These are phyloP conservation scores for Skeletonema costatum DNA, from an alignment of 108 stramenopile genomes.

Conservation along the genomic window DNA sequence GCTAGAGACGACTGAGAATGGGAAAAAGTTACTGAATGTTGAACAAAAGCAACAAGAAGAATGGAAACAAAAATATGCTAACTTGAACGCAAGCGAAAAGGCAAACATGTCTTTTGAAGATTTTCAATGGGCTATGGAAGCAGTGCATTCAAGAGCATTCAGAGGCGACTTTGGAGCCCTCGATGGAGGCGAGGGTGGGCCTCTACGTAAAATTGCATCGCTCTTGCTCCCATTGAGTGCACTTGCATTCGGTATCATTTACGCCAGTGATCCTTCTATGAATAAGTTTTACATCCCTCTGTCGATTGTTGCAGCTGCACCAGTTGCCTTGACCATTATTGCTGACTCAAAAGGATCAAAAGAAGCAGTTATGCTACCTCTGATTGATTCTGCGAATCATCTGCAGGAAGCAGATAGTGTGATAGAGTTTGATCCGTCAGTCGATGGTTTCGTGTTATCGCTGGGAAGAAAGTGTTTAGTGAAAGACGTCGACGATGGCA, in stretches of 20 bases:
- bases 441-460: slow-evolving; percentile 54
- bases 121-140: slow-evolving; percentile 85
- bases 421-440: slow-evolving; percentile 71
- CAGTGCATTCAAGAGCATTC: slow-evolving; percentile 80
- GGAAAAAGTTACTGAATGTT: slow-evolving; percentile 51
- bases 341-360: slow-evolving; percentile 44
- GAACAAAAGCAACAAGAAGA: slow-evolving; percentile 49
- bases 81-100: slow-evolving; percentile 4
- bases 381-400: slow-evolving; percentile 87
- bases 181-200: slow-evolving; percentile 36
- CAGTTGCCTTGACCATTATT: slow-evolving; percentile 50
- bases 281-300: slow-evolving; percentile 37
- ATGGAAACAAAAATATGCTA: slow-evolving; percentile 68
- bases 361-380: slow-evolving; percentile 68
- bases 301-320: slow-evolving; percentile 45
- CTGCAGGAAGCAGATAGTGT: slow-evolving; percentile 64
- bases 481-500: slow-evolving; percentile 38
- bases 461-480: slow-evolving; percentile 66
- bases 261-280: slow-evolving; percentile 39
- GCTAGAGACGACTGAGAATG: slow-evolving; percentile 41
- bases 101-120: slow-evolving; percentile 58
- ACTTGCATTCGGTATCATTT: slow-evolving; percentile 40
- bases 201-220: slow-evolving; percentile 43
- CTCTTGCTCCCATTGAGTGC: slow-evolving; percentile 39
- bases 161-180: slow-evolving; percentile 56